These are phyloP conservation scores for Lagenidium giganteum DNA, from an alignment of 352 stramenopile genomes.

Conservation along the genomic window DNA sequence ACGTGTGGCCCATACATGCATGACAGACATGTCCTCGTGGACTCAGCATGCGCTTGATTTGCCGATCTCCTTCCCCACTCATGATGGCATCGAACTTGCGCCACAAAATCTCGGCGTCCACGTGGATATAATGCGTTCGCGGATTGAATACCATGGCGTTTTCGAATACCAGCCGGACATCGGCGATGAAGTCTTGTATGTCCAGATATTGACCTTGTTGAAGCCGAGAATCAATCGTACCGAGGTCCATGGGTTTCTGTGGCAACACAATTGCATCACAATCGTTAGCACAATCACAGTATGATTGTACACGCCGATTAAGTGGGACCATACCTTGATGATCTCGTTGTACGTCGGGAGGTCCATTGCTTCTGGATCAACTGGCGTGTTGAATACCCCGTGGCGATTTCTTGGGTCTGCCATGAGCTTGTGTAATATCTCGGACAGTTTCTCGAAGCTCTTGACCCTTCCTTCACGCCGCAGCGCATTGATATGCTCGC, in stretches of 20 bases:
- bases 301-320: neutral
- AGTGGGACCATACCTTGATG: slow-evolving; percentile 28
- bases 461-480: slow-evolving; percentile 51
- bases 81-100: slow-evolving; percentile 62
- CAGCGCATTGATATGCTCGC: slow-evolving; percentile 62
- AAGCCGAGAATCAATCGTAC: slow-evolving; percentile 83
- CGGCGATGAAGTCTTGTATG: slow-evolving; percentile 69
- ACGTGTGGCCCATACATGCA: slow-evolving; percentile 63
- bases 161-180: slow-evolving; percentile 86
- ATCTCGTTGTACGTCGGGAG: slow-evolving; percentile 68
- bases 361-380: slow-evolving; percentile 63
- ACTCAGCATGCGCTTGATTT: slow-evolving; percentile 31
- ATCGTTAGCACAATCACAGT: neutral
- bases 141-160: slow-evolving; percentile 89
- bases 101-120: slow-evolving; percentile 57
- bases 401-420: slow-evolving; percentile 60
- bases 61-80: slow-evolving; percentile 30
- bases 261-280: slow-evolving; percentile 3
- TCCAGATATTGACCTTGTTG: slow-evolving; percentile 78
- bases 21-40: slow-evolving; percentile 33
- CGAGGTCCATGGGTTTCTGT: slow-evolving; percentile 89
- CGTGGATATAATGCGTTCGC: slow-evolving; percentile 68
- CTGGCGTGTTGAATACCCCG: slow-evolving; percentile 69
- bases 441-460: slow-evolving; percentile 55
- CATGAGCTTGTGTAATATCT: slow-evolving; percentile 76